These are phyloP conservation scores for Penicillium silybi DNA, from an alignment of 495 filamentous ascomycete genomes.

Conservation along the genomic window DNA sequence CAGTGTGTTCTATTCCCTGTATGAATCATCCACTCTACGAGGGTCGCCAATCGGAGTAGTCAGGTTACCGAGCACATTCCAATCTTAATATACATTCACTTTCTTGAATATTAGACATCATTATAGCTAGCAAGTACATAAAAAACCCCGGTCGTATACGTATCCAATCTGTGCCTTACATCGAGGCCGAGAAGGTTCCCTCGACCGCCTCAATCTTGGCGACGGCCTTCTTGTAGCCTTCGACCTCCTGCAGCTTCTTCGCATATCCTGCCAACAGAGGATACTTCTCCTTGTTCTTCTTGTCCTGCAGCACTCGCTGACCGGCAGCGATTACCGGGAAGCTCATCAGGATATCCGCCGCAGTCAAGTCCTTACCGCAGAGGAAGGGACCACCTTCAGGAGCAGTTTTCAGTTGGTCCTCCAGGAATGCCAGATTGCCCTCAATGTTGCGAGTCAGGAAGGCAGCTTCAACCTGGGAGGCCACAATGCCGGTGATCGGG, in stretches of 20 bases:
- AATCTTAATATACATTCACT: neutral
- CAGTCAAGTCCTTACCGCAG: constrained; percentile 67
- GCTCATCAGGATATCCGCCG: constrained; percentile 76
- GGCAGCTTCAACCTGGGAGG: constrained; percentile 52
- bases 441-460: constrained; percentile 63
- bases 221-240: constrained; percentile 58
- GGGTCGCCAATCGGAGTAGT: neutral
- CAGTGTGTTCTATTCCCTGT: neutral
- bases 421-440: constrained; percentile 66
- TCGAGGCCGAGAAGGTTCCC: constrained; percentile 46
- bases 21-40: neutral
- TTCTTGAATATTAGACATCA: neutral
- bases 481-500: constrained; percentile 65
- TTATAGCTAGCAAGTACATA: neutral
- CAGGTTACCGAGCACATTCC: neutral
- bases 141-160: neutral
- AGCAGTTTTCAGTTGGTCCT: constrained; percentile 62
- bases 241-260: constrained; percentile 53
- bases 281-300: constrained; percentile 51
- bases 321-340: constrained; percentile 63
- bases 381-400: constrained; percentile 63
- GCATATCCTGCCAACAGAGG: constrained; percentile 62
- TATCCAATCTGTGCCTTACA: constrained; percentile 17
- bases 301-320: constrained; percentile 38
- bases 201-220: constrained; percentile 60